Conservation (phyloP, 352 stramenopile genomes). For the Phytophthora crassamura region DNA sequence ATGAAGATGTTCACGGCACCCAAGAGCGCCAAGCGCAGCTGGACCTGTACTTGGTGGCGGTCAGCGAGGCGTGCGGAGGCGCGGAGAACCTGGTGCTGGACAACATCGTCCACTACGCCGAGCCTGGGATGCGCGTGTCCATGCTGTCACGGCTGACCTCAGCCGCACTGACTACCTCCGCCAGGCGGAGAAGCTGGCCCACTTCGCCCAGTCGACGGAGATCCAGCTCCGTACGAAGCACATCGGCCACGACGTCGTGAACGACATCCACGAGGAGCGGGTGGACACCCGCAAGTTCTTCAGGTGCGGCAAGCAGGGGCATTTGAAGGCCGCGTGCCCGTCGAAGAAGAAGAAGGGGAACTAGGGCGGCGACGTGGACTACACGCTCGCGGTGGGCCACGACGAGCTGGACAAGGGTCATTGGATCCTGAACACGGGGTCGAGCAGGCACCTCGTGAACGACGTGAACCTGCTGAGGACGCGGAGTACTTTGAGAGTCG, state of each 20-base stretch:
- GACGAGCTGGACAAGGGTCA: neutral
- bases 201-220: conserved; percentile 28
- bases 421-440: conserved; percentile 22
- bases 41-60: too few relatives aligned
- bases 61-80: too few relatives aligned
- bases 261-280: conserved; percentile 1
- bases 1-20: too few relatives aligned
- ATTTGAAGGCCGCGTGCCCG: conserved; percentile 11
- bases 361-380: too few relatives aligned
- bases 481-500: conserved; percentile 3
- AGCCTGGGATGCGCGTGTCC: conserved; percentile 7
- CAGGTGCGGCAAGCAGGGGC: conserved; percentile 5
- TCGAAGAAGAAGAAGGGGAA: neutral
- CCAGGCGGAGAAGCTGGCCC: conserved; percentile 28
- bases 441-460: conserved; percentile 21
- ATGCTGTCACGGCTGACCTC: conserved; percentile 17
- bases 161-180: conserved; percentile 15
- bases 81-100: too few relatives aligned
- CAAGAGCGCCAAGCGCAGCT: too few relatives aligned
- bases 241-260: conserved; percentile 1
- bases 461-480: conserved; percentile 16
- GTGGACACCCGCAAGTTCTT: conserved; percentile 17
- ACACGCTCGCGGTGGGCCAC: conserved; percentile 1
- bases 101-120: too few relatives aligned
- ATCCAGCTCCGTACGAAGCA: conserved; percentile 10